Conservation (phyloP, 495 filamentous ascomycete genomes). For the Tuber borchii region DNA sequence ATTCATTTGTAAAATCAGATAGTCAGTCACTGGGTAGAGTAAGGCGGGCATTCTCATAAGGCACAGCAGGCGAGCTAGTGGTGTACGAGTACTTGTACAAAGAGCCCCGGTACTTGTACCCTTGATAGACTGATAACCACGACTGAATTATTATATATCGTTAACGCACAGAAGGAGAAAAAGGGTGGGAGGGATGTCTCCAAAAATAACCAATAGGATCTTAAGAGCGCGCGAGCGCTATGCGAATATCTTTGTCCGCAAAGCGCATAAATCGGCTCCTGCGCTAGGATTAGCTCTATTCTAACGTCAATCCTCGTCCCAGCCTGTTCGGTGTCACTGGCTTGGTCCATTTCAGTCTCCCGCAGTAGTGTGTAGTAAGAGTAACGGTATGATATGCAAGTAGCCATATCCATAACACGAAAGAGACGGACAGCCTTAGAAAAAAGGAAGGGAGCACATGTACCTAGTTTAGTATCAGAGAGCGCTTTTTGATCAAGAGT, state of each 20-base stretch:
- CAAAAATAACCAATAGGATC: not conserved
- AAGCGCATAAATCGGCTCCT: slow-evolving; percentile 38
- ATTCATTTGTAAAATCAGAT: not conserved
- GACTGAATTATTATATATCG: not conserved
- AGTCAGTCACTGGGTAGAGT: not conserved
- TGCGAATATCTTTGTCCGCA: slow-evolving; percentile 19
- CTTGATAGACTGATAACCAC: not conserved
- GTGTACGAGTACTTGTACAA: not conserved
- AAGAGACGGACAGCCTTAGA: not conserved
- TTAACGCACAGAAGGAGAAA: not conserved
- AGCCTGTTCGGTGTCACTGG: not conserved
- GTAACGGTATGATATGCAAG: not conserved
- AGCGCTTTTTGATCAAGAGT: not conserved
- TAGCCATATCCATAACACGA: not conserved
- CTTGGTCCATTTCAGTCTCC: not conserved
- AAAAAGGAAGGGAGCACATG: not conserved
- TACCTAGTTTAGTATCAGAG: not conserved
- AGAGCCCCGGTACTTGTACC: not conserved
- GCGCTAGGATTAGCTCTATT: slow-evolving; percentile 36
- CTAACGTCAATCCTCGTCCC: slow-evolving; percentile 29
- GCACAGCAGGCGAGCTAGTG: not conserved
- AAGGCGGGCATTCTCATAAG: not conserved
- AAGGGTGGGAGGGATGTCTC: not conserved
- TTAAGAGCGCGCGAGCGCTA: slow-evolving; percentile 19
- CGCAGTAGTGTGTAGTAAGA: not conserved